These are phyloP conservation scores for Coemansia sp. DNA, from an alignment of 371 early-diverging fungal genomes.

Conservation along the genomic window DNA sequence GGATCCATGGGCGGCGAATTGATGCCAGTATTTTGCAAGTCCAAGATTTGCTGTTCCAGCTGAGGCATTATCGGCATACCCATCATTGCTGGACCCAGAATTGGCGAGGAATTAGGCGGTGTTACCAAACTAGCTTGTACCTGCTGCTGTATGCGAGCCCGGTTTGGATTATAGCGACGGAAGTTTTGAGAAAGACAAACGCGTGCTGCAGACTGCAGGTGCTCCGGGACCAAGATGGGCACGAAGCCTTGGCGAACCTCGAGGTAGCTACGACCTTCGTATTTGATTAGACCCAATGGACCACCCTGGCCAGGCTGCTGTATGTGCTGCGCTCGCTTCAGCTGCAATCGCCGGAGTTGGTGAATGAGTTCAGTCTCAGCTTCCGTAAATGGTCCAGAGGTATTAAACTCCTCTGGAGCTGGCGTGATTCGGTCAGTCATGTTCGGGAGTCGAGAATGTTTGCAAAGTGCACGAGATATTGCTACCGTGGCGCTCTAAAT, in stretches of 20 bases:
- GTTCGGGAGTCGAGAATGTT: neutral
- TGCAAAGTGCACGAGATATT: neutral
- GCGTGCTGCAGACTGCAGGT: constrained; percentile 15
- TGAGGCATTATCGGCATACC: too few species aligned
- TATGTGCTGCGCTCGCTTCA: constrained; percentile 14
- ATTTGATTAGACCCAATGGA: constrained; percentile 22
- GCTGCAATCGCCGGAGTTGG: constrained; percentile 27
- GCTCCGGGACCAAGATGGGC: constrained; percentile 36
- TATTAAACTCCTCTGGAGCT: neutral
- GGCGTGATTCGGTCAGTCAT: neutral
- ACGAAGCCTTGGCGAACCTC: constrained; percentile 25
- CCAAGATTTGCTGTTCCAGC: too few species aligned
- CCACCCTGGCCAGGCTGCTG: neutral
- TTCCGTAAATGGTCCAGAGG: constrained; percentile 10
- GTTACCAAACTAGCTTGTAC: neutral
- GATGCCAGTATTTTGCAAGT: too few species aligned
- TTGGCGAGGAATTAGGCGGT: neutral
- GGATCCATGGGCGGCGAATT: too few species aligned
- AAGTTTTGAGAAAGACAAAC: constrained; percentile 19
- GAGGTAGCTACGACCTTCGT: constrained; percentile 24
- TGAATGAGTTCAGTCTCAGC: constrained; percentile 19
- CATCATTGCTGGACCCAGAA: too few species aligned
- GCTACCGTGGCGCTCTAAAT: neutral
- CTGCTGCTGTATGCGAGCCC: neutral
- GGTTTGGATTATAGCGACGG: constrained; percentile 6